Evolutionary conservation across 2,329 filamentous ascomycete genomes (phyloP).

Genomic region (Lachnum nothofagi): DNA sequence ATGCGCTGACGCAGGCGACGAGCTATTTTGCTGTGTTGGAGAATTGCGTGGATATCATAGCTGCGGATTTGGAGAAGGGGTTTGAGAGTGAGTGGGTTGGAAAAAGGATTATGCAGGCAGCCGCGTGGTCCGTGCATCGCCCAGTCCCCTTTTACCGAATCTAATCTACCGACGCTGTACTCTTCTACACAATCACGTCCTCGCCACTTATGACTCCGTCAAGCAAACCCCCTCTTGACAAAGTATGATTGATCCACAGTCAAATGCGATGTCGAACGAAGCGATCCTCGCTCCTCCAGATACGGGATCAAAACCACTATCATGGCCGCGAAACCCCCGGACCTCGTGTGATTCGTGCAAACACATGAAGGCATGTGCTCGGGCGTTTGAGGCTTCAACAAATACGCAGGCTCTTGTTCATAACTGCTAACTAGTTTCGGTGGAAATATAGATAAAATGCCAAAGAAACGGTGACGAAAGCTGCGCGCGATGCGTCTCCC

Average conservation of each 20-base stretch:
- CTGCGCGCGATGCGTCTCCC: slow-evolving; percentile 19
- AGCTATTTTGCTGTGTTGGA: slow-evolving; percentile 13
- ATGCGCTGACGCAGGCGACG: slow-evolving; percentile 11
- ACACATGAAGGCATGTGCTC: slow-evolving; percentile 23
- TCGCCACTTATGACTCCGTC: slow-evolving; percentile 3
- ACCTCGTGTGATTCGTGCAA: slow-evolving; percentile 27
- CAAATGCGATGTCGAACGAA: slow-evolving; percentile 8
- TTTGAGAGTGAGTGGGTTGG: slow-evolving; percentile 15
- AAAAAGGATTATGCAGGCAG: too few relatives aligned
- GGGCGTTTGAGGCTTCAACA: neutral
- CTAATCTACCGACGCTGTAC: too few relatives aligned
- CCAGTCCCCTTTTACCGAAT: too few relatives aligned
- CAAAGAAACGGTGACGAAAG: slow-evolving; percentile 19
- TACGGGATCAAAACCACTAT: slow-evolving; percentile 8
- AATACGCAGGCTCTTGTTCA: slow-evolving; percentile 2
- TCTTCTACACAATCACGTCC: slow-evolving; percentile 1
- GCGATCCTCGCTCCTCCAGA: neutral
- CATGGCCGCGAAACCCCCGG: slow-evolving; percentile 19
- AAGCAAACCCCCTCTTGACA: slow-evolving; percentile 2
- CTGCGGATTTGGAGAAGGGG: slow-evolving; percentile 17
- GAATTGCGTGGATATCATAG: slow-evolving; percentile 15
- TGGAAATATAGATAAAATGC: slow-evolving; percentile 21
- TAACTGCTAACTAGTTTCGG: slow-evolving; percentile 4
- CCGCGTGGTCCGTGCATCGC: too few relatives aligned
- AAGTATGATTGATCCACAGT: slow-evolving; percentile 11